Percentiles rank a stretch among this genome's conserved stretches.
Evolutionary conservation across 768 basidiomycete species (phyloP).

Genomic region (Lentinus tigrinus): DNA sequence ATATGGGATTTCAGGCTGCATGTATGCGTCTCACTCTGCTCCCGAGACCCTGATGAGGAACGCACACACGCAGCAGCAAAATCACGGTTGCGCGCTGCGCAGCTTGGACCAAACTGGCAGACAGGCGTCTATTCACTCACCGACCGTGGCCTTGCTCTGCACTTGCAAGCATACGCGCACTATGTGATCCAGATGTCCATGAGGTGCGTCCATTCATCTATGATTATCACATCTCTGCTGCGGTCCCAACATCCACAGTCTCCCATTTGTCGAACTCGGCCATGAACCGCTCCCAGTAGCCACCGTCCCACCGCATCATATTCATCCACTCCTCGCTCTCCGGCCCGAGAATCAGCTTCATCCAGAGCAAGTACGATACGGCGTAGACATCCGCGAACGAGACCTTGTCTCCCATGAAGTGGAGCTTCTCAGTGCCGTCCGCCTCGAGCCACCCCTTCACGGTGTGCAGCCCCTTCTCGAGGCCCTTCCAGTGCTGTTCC

Average conservation of each 20-base stretch:
- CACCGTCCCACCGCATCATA: conserved; percentile 36
- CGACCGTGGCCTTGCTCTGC: no score
- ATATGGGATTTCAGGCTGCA: no score
- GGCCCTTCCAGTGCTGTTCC: conserved; percentile 27
- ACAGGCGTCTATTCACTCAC: no score
- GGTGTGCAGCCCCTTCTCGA: conserved; percentile 24
- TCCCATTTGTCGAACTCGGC: conserved; percentile 32
- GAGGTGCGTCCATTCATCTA: no score
- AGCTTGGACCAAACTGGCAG: no score
- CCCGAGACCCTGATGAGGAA: no score
- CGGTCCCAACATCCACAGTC: conserved; percentile 1
- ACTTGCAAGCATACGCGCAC: no score
- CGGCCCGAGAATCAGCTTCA: conserved; percentile 28
- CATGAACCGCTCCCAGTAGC: conserved; percentile 37
- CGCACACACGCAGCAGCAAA: no score
- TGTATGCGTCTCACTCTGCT: no score
- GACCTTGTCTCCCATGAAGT: conserved; percentile 32
- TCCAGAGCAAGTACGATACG: conserved; percentile 36
- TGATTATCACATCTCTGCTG: neutral
- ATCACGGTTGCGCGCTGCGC: no score
- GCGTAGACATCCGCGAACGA: conserved; percentile 37
- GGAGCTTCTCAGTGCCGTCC: conserved; percentile 26
- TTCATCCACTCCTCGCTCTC: conserved; percentile 33
- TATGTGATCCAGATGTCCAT: no score
- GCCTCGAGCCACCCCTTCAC: conserved; percentile 32